Conservation (phyloP, 2,329 filamentous ascomycete genomes). For the Fusarium brachygibbosum region DNA sequence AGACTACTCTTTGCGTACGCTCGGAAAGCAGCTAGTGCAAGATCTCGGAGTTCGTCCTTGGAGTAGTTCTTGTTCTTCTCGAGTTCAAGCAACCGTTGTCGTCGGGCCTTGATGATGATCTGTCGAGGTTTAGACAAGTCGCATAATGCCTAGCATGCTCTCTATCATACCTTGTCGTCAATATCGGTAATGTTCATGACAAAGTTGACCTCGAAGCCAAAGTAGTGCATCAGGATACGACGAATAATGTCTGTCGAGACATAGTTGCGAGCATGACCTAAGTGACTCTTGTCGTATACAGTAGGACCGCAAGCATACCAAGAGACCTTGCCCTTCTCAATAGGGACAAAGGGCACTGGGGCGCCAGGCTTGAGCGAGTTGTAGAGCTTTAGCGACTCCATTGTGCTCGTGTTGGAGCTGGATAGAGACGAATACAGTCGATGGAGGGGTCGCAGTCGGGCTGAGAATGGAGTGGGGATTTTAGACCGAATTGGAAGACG, state of each 20-base stretch:
- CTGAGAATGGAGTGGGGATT: conserved; percentile 49
- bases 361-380: conserved; percentile 81
- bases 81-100: conserved; percentile 85
- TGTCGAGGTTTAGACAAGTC: conserved; percentile 48
- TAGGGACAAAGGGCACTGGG: conserved; percentile 80
- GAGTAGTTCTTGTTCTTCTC: conserved; percentile 77
- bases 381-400: conserved; percentile 77
- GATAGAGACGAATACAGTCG: conserved; percentile 54
- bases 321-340: conserved; percentile 77
- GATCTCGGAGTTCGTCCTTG: conserved; percentile 59
- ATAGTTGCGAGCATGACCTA: conserved; percentile 90
- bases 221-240: conserved; percentile 85
- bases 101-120: conserved; percentile 75
- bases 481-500: conserved; percentile 45
- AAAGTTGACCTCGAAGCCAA: conserved; percentile 84
- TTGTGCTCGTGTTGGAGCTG: conserved; percentile 50
- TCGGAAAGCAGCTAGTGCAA: conserved; percentile 67
- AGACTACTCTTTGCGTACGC: conserved; percentile 69
- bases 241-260: conserved; percentile 90
- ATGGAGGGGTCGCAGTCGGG: conserved; percentile 44
- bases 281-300: conserved; percentile 83
- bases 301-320: conserved; percentile 95
- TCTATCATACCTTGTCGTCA: conserved; percentile 73
- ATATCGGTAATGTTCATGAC: conserved; percentile 95
- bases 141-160: background rate